Evolutionary conservation across 306 rosid genomes (phyloP), one percentile per base, ranked within the genome.

Genomic region (Vicia sativa): DNA sequence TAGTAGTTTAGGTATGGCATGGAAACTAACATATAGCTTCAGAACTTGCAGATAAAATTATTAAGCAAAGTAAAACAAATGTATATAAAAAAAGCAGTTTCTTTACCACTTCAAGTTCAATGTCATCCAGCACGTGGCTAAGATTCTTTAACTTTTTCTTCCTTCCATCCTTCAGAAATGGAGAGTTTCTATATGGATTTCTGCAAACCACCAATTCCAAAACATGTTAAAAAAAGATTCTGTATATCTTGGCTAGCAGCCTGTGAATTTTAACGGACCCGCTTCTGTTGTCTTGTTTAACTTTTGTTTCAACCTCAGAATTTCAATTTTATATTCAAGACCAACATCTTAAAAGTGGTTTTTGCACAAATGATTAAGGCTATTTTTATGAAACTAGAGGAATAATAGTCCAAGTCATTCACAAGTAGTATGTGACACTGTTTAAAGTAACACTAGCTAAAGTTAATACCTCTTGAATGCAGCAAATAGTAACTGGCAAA

Each of bases 31-130:
- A 65, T 48, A 41, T 37, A 61, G 74, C 66, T 68, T 72, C 71
- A 23, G 45, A 37, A 61, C 52, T 68, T 72, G 72, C 41, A 16
- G 62, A 70, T 39, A 26, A 44, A 34, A 62, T 55, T 56, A 29
- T 43, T 16, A 57, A 19, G n/a, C 50, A 60, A 38, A 29, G 21
- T 37, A 53, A 49, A 35, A 21, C 35, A 56, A 46, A 42, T 12
- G 10, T 13, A 26, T 55, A 6, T 11, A 18, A 58, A 76, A 56
- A 62, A 76, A 21, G 12, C 19, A 69, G 72, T 34, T 80, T 65
- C 65, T 81, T 79, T 55, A 91, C 95, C 83, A 76, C 74, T 74
- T 89, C 96, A 61, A 77, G 82, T 63, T 80, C 87, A 72, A 91
- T 57, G 69, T 82, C 95, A 68, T 77, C 88, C 82, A 80, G 78